These are phyloP conservation scores for Solanum rostratum DNA, from an alignment of 257 asterid species.

Conservation along the genomic window DNA sequence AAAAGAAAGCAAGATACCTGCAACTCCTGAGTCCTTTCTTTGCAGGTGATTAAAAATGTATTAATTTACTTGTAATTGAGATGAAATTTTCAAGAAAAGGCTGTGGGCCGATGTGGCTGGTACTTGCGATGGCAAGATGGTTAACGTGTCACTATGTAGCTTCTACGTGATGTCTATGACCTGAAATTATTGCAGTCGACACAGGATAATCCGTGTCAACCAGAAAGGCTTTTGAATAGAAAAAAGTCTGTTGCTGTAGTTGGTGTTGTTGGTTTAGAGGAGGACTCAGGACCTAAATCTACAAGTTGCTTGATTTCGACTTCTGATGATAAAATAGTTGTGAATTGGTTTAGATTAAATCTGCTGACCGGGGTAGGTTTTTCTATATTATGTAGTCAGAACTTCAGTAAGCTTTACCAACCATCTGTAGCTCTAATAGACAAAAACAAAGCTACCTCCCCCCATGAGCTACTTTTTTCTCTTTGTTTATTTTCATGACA, in stretches of 20 bases:
- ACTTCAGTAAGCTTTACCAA: background rate
- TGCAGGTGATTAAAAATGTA: background rate
- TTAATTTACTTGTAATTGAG: background rate
- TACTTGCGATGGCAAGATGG: background rate
- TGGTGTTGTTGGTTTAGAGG: background rate
- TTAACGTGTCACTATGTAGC: background rate
- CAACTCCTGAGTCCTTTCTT: background rate
- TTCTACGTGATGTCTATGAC: background rate
- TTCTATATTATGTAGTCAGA: background rate
- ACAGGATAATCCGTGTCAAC: background rate
- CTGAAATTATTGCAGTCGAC: background rate
- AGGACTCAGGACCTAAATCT: background rate
- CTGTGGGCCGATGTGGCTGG: background rate
- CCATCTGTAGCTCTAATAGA: background rate
- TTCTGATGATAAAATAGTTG: background rate
- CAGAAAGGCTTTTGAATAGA: background rate
- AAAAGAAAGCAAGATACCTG: background rate
- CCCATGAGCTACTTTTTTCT: background rate
- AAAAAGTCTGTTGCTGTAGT: background rate
- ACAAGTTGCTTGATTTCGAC: background rate
- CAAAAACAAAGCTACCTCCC: background rate
- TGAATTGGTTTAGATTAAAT: background rate
- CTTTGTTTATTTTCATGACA: background rate
- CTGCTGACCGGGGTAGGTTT: background rate
- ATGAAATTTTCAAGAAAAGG: background rate